Base-by-base conservation (phyloP, 2,329 filamentous ascomycete species). In the Hortaea werneckii region DNA sequence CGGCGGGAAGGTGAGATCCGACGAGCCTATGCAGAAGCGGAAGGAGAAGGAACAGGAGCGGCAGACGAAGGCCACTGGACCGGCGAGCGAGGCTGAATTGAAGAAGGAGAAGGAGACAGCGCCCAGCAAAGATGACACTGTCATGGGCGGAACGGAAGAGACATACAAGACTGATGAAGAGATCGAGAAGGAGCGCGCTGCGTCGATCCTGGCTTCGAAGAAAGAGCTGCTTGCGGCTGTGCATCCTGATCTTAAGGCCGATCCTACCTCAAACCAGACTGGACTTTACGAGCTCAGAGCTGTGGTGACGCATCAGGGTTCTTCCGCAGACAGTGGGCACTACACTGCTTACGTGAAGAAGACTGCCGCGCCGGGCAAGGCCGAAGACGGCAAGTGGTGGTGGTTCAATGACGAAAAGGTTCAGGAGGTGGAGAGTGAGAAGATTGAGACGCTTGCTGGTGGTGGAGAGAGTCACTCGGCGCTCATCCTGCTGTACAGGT, bases 371-470 rank as follows among this genome's bases (percentile, higher is more conserved):
- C 79, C 81, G 59, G 87, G 86, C 54, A 86, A 87, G 71, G 80
- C 85, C 60, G 87, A 94, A 62, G 87, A 94, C 61, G 88, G 86
- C 56, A 95, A 88, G 59, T 98, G 92, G 92, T 98, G 92, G 90
- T 98, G 92, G 90, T 98, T 98, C 76, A 96, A 98, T 66, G 92
- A 98, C 60, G 90, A 98, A 63, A 94, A 88, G 71, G 92, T 98
- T 30, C 81, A 84, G 10, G 92, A 98, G 71, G 92, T 98, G 28
- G 80, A 87, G 11, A 74, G 79, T 27, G 90, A 96, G 58, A 92
- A 94, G 73, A 94, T 98, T 54, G 85, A 90, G 63, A 84, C 82
- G 3, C 76, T 98, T 43, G 78, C 88, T 42, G 94, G 92, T 48
- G 92, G 94, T 60, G 73, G 73, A 54, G 86, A 92, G 67, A 84